A percentile compares a stretch with the other conserved stretches of the same genome.
phyloP scores from a whole-genome alignment of 768 basidiomycete species.

The Mycena olivaceomarginata region DNA sequence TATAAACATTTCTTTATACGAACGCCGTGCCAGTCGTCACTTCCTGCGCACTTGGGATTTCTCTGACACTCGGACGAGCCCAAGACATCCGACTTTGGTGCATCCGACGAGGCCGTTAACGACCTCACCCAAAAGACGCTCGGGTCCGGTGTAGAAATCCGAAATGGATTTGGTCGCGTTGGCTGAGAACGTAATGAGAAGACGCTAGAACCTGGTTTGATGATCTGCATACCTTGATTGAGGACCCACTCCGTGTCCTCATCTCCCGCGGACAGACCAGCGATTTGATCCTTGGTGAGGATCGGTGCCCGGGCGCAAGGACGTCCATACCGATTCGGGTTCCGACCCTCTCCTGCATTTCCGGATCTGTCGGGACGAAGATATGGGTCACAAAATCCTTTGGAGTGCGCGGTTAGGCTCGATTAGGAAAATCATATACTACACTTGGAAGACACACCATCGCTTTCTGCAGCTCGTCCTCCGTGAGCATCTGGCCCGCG shows the following conservation, averaged over 20 bases:
- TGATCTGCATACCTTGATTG: conserved; percentile 27
- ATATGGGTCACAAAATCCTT: conserved; percentile 47
- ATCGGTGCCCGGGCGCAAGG: conserved; percentile 47
- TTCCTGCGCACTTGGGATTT: conserved; percentile 3
- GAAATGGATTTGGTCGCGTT: conserved; percentile 36
- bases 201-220: neutral
- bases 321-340: conserved; percentile 50
- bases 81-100: conserved; percentile 30
- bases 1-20: neutral
- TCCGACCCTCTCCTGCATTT: conserved; percentile 50
- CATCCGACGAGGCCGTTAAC: conserved; percentile 26
- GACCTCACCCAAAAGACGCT: conserved; percentile 36
- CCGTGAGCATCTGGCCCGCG: conserved; percentile 66
- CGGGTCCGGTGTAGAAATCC: conserved; percentile 40
- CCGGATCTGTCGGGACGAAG: conserved; percentile 51
- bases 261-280: conserved; percentile 39
- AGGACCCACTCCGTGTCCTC: conserved; percentile 43
- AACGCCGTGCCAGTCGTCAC: neutral
- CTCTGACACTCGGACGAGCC: conserved; percentile 22
- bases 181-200: conserved; percentile 4
- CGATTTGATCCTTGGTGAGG: conserved; percentile 48
- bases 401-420: neutral
- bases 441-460: conserved; percentile 37
- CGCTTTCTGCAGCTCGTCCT: conserved; percentile 70
- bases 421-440: conserved; percentile 11